Percentiles rank a stretch among this genome's conserved stretches.
Conservation (phyloP, 2,329 filamentous ascomycete species). For the Colletotrichum spinosum region DNA sequence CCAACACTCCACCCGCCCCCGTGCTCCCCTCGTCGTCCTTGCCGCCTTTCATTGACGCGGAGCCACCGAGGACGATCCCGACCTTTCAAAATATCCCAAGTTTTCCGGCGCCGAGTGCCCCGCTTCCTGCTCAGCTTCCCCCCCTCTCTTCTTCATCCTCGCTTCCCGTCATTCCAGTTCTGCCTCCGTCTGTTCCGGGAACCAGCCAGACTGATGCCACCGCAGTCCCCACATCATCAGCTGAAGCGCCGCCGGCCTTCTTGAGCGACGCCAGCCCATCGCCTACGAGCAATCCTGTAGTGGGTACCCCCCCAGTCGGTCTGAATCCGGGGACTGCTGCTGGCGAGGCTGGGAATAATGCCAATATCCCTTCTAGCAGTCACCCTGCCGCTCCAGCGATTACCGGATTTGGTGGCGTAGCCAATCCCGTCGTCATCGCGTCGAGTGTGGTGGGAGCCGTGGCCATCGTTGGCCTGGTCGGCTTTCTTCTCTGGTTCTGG, state of each 20-base stretch:
- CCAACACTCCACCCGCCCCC: conserved; percentile 29
- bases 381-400: conserved; percentile 21
- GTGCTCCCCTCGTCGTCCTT: conserved; percentile 13
- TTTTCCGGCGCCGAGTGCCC: conserved; percentile 20
- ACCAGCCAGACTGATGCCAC: conserved; percentile 52
- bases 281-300: conserved; percentile 14
- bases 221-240: conserved; percentile 39
- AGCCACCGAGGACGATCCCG: conserved; percentile 30
- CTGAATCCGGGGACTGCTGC: conserved; percentile 31
- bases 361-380: conserved; percentile 17
- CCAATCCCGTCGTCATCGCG: conserved; percentile 58
- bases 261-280: conserved; percentile 25
- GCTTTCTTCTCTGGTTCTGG: conserved; percentile 64
- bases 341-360: conserved; percentile 21
- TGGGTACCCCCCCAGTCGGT: conserved; percentile 9
- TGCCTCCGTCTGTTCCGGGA: conserved; percentile 41
- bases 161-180: conserved; percentile 18
- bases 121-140: conserved; percentile 17
- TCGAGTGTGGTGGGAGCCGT: conserved; percentile 64
- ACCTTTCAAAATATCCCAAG: conserved; percentile 32
- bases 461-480: conserved; percentile 57
- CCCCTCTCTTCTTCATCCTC: conserved; percentile 16
- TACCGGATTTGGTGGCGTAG: conserved; percentile 41
- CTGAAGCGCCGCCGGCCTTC: conserved; percentile 26
- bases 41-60: conserved; percentile 28